These are phyloP conservation scores for Polytolypa hystricis DNA, from an alignment of 2,329 filamentous ascomycete species.

Conservation along the genomic window DNA sequence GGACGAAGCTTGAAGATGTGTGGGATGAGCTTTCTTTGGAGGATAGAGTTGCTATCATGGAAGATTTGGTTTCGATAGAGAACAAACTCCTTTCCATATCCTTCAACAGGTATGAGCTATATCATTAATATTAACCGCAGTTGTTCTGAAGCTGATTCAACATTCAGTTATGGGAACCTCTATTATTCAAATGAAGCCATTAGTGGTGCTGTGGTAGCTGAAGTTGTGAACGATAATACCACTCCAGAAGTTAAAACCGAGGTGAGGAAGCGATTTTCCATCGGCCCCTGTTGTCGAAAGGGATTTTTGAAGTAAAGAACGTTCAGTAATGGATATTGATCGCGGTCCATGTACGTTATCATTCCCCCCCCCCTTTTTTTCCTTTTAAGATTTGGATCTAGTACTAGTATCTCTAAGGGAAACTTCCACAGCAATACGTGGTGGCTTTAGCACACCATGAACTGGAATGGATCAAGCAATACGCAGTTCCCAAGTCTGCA, in stretches of 20 bases:
- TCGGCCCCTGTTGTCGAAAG: constrained; percentile 27
- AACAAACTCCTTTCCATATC: constrained; percentile 10
- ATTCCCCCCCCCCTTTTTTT: constrained; percentile 1
- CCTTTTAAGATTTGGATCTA: neutral
- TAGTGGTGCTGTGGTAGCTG: neutral
- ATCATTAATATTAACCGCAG: neutral
- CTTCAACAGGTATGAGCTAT: constrained; percentile 5
- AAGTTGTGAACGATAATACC: constrained; percentile 1
- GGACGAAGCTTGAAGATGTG: constrained; percentile 18
- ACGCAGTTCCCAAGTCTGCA: constrained; percentile 16
- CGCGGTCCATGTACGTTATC: constrained; percentile 29
- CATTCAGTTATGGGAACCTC: constrained; percentile 2
- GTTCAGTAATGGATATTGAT: constrained; percentile 24
- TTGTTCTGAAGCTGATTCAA: neutral
- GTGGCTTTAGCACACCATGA: constrained; percentile 23
- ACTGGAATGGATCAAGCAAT: constrained; percentile 23
- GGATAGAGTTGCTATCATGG: constrained; percentile 20
- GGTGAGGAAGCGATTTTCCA: constrained; percentile 23
- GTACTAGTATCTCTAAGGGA: constrained; percentile 19
- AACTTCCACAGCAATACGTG: constrained; percentile 22
- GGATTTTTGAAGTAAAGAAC: constrained; percentile 27
- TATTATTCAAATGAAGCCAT: constrained; percentile 3
- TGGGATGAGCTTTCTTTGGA: constrained; percentile 21
- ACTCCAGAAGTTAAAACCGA: constrained; percentile 19
- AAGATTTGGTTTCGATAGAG: constrained; percentile 9